Percentiles rank a stretch among this genome's conserved stretches.
Conservation (phyloP, 495 filamentous ascomycete species). For the Hypoxylon perforatum region DNA sequence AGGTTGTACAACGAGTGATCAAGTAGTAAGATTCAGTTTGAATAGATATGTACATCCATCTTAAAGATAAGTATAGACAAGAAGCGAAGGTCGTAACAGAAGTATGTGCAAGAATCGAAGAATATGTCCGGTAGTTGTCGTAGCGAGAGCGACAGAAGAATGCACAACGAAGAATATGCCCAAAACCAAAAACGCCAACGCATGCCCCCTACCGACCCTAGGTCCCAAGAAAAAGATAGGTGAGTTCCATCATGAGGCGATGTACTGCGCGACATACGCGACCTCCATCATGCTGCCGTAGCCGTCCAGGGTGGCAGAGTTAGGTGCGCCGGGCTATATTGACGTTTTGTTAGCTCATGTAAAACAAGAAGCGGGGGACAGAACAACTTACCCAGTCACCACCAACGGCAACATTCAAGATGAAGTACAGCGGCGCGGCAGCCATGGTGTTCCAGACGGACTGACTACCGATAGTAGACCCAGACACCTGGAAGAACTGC, state of each 20-base stretch:
- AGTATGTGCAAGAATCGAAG: slow-evolving; percentile 39
- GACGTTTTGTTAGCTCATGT: slow-evolving; percentile 18
- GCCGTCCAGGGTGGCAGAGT: slow-evolving; percentile 50
- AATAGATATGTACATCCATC: not conserved
- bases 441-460: slow-evolving; percentile 54
- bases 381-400: slow-evolving; percentile 57
- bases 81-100: slow-evolving; percentile 30
- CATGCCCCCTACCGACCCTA: slow-evolving; percentile 16
- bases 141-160: slow-evolving; percentile 35
- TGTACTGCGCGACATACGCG: slow-evolving; percentile 57
- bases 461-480: slow-evolving; percentile 48
- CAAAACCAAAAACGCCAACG: slow-evolving; percentile 5
- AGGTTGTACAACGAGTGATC: not conserved
- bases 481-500: slow-evolving; percentile 54
- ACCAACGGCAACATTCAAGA: slow-evolving; percentile 64
- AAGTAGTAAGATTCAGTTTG: not conserved
- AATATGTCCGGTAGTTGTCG: slow-evolving; percentile 31
- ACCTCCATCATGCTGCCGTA: slow-evolving; percentile 61
- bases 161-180: slow-evolving; percentile 3
- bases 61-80: slow-evolving; percentile 48
- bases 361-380: slow-evolving; percentile 2
- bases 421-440: slow-evolving; percentile 53
- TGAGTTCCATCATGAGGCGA: slow-evolving; percentile 17
- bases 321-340: slow-evolving; percentile 53
- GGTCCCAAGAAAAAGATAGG: not conserved